These are phyloP conservation scores for Jackrogersella multiformis DNA, from an alignment of 495 filamentous ascomycete genomes.

Conservation along the genomic window DNA sequence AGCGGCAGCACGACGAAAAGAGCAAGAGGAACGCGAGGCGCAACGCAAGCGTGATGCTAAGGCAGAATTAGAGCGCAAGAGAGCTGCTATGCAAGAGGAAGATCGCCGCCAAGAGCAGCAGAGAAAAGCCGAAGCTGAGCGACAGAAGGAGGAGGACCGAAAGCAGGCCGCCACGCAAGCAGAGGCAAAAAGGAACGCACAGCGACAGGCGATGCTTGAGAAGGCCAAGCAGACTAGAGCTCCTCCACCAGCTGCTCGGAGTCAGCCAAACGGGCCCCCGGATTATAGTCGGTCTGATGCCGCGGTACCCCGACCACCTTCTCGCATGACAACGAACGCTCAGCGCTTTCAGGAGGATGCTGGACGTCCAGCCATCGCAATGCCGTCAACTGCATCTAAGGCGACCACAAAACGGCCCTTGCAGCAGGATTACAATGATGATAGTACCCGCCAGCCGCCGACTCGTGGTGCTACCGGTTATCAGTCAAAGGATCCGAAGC, in stretches of 20 bases:
- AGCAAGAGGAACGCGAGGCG: constrained; percentile 79
- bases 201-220: constrained; percentile 77
- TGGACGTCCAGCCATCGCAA: constrained; percentile 55
- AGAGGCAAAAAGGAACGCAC: constrained; percentile 72
- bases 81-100: constrained; percentile 68
- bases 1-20: constrained; percentile 76
- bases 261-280: constrained; percentile 59
- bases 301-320: constrained; percentile 50
- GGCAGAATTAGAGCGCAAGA: constrained; percentile 78
- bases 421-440: constrained; percentile 61
- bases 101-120: constrained; percentile 62
- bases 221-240: constrained; percentile 65
- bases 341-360: constrained; percentile 52
- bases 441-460: constrained; percentile 50
- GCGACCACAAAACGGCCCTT: constrained; percentile 58
- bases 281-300: constrained; percentile 51
- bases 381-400: constrained; percentile 55
- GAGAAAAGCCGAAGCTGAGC: constrained; percentile 59
- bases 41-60: constrained; percentile 83
- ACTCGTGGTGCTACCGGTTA: constrained; percentile 56
- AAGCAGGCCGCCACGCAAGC: constrained; percentile 50
- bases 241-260: constrained; percentile 60
- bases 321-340: constrained; percentile 53
- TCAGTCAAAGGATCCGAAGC: constrained; percentile 65
- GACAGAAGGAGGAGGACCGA: constrained; percentile 60